Base-by-base conservation (phyloP, 768 basidiomycete species). In the Phlebiopsis gigantea region DNA sequence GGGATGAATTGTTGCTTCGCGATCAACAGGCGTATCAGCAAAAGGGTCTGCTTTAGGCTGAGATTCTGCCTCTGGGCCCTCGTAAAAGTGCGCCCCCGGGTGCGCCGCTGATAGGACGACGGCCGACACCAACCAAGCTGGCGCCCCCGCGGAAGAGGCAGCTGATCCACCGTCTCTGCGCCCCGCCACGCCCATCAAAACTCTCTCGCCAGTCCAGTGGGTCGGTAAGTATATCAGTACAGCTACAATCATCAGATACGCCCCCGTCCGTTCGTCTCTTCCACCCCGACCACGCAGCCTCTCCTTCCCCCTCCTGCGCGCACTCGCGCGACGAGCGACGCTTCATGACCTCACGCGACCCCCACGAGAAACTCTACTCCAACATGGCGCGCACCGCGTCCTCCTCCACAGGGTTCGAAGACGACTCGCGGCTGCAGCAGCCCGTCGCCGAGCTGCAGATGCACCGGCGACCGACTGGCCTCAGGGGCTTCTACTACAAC, bases 401-500 rank as follows among this genome's bases (percentile, higher is more conserved):
- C 17, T 53, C 34, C 53, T 47, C 29, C 34, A 46, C 26, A 2
- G 25, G 46, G 44, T 41, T 24, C 58, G 46, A 28, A 43, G 55
- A 52, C 42, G 60, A 57, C 57, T 30, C 50, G 19, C 44, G 10
- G 21, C 19, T 17, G 19, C 50, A 51, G 25, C 46, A n/a, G n/a
- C n/a, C n/a, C n/a, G n/a, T 24, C 26, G 21, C 50, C 53, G 59
- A 53, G 43, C 50, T 30, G 47, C 62, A 69, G 65, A 62, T 75
- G 54, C 76, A 73, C 65, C 72, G 77, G 58, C 77, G 78, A 46
- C 82, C 78, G 0, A 75, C 66, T 7, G 83, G 84, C 14, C 53
- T 80, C 53, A 79, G 70, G 62, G 82, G 81, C 12, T 6, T 85
- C 26, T 88, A 86, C 65, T 79, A 80, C 59, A 74, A 85, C 61